Evolutionary conservation across 768 basidiomycete species (phyloP).

Genomic region (Pulveroboletus sp.): DNA sequence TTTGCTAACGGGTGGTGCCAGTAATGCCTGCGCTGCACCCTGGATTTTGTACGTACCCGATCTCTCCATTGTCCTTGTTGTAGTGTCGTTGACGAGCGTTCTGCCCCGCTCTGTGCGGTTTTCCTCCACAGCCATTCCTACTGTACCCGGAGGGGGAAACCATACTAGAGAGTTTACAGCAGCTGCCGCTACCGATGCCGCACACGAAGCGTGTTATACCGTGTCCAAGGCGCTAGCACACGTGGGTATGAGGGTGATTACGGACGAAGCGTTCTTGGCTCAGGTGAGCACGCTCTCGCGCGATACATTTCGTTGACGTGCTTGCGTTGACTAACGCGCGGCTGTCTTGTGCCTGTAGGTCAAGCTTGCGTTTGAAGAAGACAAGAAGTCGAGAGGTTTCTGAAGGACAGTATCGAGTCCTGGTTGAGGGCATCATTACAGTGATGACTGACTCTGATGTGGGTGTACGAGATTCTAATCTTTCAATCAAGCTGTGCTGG

Average conservation of each 20-base stretch:
- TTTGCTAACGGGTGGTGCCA: conserved; percentile 17
- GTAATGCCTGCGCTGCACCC: conserved; percentile 70
- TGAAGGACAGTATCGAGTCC: not conserved
- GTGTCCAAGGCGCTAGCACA: conserved; percentile 69
- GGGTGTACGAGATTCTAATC: no score
- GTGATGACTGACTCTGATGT: no score
- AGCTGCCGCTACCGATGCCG: conserved; percentile 52
- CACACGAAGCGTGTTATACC: conserved; percentile 64
- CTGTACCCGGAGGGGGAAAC: conserved; percentile 65
- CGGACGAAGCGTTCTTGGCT: conserved; percentile 59
- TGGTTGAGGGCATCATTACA: no score
- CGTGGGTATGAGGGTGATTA: conserved; percentile 61
- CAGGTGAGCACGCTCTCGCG: conserved; percentile 36
- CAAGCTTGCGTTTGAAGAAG: conserved; percentile 45
- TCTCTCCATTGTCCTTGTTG: not conserved
- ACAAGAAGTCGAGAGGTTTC: conserved; percentile 22
- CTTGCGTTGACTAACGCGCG: not conserved
- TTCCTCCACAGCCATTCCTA: conserved; percentile 61
- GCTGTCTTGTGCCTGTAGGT: conserved; percentile 32
- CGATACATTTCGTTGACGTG: not conserved
- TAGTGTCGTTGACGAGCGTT: not conserved
- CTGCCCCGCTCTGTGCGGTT: not conserved
- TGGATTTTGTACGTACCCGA: conserved; percentile 41
- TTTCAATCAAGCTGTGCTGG: no score
- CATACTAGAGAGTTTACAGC: conserved; percentile 68